Conservation (phyloP, 2,329 filamentous ascomycete genomes). For the Emergomyces pasteurianus region DNA sequence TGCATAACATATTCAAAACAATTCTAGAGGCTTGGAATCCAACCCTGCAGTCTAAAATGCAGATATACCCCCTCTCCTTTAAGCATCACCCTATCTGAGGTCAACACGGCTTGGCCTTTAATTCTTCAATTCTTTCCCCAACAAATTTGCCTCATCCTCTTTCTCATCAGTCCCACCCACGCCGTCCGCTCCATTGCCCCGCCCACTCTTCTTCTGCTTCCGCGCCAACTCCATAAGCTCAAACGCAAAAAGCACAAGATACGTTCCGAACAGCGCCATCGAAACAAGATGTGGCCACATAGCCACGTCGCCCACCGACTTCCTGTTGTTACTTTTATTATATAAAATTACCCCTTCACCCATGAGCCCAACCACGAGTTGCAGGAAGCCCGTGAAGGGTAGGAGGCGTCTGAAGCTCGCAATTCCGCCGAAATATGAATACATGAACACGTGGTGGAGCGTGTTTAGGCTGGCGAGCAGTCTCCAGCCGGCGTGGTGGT, state of each 20-base stretch:
- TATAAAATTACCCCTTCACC: conserved; percentile 6
- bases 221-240: neutral
- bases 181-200: neutral
- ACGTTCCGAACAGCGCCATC: neutral
- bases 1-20: no score
- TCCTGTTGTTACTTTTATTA: neutral
- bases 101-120: neutral
- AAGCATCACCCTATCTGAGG: no score
- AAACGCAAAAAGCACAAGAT: conserved; percentile 1
- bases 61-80: neutral
- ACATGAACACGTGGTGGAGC: conserved; percentile 21
- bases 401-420: conserved; percentile 10
- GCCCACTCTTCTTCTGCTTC: neutral
- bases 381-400: conserved; percentile 13
- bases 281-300: neutral
- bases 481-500: conserved; percentile 16
- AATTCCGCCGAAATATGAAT: conserved; percentile 21
- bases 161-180: neutral
- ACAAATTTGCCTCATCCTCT: neutral
- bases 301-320: neutral
- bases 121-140: neutral
- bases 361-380: conserved; percentile 12
- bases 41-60: no score
- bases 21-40: no score
- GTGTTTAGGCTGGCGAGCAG: conserved; percentile 18